A percentile compares a stretch with the other conserved stretches of the same genome.
Evolutionary conservation across 1,139 yeast genomes (phyloP).

Genomic region (Hyphopichia wangnamkhiaoensis): DNA sequence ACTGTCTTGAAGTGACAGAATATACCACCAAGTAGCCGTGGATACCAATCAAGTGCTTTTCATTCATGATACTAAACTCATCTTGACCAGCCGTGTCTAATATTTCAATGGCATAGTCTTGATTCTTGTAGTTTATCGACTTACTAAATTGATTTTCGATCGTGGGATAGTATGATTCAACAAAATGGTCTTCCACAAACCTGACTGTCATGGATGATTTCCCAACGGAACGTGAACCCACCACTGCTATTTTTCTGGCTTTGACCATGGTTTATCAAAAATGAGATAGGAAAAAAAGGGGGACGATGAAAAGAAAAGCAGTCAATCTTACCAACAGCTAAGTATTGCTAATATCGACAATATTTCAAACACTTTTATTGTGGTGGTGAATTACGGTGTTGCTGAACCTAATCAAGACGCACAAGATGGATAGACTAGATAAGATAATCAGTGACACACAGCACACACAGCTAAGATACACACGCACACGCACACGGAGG

Average conservation of each 20-base stretch:
- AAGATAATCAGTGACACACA: too few species aligned
- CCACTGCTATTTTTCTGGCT: constrained; percentile 82
- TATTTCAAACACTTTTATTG: too few species aligned
- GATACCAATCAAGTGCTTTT: constrained; percentile 78
- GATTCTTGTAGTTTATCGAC: constrained; percentile 66
- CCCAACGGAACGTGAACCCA: constrained; percentile 90
- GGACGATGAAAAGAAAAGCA: too few species aligned
- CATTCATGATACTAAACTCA: constrained; percentile 82
- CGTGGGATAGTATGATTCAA: constrained; percentile 89
- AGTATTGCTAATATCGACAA: too few species aligned
- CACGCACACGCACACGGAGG: too few species aligned
- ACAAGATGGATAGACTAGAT: too few species aligned
- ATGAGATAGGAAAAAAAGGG: neutral
- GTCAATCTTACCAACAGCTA: too few species aligned
- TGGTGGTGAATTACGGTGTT: too few species aligned
- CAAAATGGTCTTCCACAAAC: constrained; percentile 85
- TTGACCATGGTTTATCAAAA: constrained; percentile 30
- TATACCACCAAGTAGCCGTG: constrained; percentile 85
- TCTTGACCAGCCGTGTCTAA: constrained; percentile 96
- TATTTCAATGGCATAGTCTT: constrained; percentile 81
- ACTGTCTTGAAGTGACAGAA: constrained; percentile 75
- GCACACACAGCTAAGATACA: too few species aligned
- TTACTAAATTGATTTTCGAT: constrained; percentile 88
- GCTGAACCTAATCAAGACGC: too few species aligned
- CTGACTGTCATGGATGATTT: constrained; percentile 85